A percentile compares a stretch with the other conserved stretches of the same genome.
Conservation (phyloP, 2,329 filamentous ascomycete genomes). For the Hypoxylon sp. region DNA sequence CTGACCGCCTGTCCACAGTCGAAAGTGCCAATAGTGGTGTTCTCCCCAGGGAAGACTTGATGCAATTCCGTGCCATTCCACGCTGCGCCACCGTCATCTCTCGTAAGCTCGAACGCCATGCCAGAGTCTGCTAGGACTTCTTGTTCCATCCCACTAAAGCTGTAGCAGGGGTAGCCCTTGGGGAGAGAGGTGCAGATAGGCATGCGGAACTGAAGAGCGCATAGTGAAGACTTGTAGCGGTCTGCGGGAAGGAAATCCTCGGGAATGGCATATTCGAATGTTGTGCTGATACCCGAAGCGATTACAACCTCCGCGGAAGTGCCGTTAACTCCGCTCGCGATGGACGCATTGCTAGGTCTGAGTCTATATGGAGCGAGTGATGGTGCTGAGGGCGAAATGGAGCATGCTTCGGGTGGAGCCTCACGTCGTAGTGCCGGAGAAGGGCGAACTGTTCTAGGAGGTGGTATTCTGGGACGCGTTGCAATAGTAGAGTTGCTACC, state of each 20-base stretch:
- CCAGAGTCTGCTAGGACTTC: constrained; percentile 51
- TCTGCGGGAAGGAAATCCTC: constrained; percentile 39
- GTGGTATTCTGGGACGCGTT: constrained; percentile 11
- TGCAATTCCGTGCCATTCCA: constrained; percentile 52
- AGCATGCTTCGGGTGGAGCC: constrained; percentile 41
- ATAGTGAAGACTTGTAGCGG: constrained; percentile 35
- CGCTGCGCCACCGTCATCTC: constrained; percentile 38
- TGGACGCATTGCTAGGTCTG: constrained; percentile 39
- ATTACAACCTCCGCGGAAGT: constrained; percentile 45
- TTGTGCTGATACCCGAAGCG: constrained; percentile 45
- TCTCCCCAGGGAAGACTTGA: constrained; percentile 52
- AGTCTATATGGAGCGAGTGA: constrained; percentile 50
- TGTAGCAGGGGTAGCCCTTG: constrained; percentile 54
- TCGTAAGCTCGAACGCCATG: constrained; percentile 49
- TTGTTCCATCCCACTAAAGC: constrained; percentile 53
- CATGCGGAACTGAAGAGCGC: constrained; percentile 55
- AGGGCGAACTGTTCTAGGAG: constrained; percentile 9
- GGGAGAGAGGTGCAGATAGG: constrained; percentile 52
- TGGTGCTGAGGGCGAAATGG: constrained; percentile 47
- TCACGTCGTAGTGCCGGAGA: constrained; percentile 13
- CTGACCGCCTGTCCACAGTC: constrained; percentile 44
- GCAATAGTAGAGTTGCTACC: constrained; percentile 25
- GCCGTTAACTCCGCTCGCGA: constrained; percentile 36
- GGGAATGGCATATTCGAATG: constrained; percentile 50
- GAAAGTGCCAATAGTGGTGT: constrained; percentile 50